Evolutionary conservation across 2,329 filamentous ascomycete species (phyloP).

Genomic region (Penicillium fuscoglaucum): DNA sequence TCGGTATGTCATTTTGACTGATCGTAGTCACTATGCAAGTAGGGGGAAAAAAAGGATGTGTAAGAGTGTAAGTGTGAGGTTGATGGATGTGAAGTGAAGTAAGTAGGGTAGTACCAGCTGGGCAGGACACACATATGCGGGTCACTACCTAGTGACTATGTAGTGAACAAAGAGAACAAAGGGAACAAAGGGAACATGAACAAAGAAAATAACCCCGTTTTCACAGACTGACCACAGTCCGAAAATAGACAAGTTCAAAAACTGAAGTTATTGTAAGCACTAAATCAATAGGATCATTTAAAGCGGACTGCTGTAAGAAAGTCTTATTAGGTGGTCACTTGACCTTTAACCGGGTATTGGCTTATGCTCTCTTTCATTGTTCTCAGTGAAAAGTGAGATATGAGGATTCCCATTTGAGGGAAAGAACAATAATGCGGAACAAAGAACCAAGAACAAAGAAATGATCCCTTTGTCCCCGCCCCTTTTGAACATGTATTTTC

Average conservation of each 20-base stretch:
- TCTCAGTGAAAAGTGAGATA: not conserved
- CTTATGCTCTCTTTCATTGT: not conserved
- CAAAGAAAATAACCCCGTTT: not conserved
- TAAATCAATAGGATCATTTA: not conserved
- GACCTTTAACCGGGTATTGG: not conserved
- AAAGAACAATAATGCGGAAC: not conserved
- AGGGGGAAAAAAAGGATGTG: not conserved
- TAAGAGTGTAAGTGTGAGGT: not conserved
- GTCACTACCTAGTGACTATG: too few species aligned
- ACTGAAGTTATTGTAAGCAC: not conserved
- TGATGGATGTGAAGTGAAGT: not conserved
- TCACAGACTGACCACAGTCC: not conserved
- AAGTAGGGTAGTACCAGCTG: not conserved
- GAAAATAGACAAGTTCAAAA: not conserved
- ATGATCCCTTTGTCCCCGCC: not conserved
- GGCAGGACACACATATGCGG: not conserved
- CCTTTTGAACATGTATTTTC: not conserved
- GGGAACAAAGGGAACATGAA: not conserved
- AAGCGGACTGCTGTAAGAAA: too few species aligned
- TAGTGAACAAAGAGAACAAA: not conserved
- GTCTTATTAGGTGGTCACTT: not conserved
- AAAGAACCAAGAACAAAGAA: not conserved
- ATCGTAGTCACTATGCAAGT: not conserved
- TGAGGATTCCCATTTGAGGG: not conserved
- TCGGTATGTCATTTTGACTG: slow-evolving; percentile 23